Conservation (phyloP, 2,329 filamentous ascomycete species). For the Xylariaceae sp. region DNA sequence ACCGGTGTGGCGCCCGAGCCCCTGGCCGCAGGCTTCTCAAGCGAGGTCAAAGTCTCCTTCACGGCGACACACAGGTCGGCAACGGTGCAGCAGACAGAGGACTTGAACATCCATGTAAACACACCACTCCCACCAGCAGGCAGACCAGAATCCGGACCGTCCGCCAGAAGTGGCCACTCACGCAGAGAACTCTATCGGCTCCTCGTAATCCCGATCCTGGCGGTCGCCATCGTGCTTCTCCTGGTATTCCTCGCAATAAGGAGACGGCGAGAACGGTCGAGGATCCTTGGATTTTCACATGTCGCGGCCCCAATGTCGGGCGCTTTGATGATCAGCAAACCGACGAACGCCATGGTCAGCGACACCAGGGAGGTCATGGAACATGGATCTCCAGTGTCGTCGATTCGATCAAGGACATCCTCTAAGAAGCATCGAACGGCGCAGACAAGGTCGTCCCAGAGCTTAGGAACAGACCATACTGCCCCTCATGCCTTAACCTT, state of each 20-base stretch:
- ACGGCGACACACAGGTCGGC: slow-evolving; percentile 22
- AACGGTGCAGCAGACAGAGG: slow-evolving; percentile 21
- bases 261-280: slow-evolving; percentile 20
- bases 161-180: slow-evolving; percentile 10
- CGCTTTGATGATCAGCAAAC: slow-evolving; percentile 22
- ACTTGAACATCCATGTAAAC: slow-evolving; percentile 20
- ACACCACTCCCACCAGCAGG: slow-evolving; percentile 9
- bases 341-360: slow-evolving; percentile 15
- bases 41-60: slow-evolving; percentile 18
- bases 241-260: slow-evolving; percentile 21
- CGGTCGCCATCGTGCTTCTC: slow-evolving; percentile 19
- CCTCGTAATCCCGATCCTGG: slow-evolving; percentile 23
- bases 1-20: slow-evolving; percentile 24
- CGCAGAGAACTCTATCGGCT: slow-evolving; percentile 25
- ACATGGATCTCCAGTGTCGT: slow-evolving; percentile 11
- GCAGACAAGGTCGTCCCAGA: slow-evolving; percentile 12
- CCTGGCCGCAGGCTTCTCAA: slow-evolving; percentile 4
- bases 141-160: slow-evolving; percentile 4
- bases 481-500: slow-evolving; percentile 21
- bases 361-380: slow-evolving; percentile 20
- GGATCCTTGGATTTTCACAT: slow-evolving; percentile 17
- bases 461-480: slow-evolving; percentile 8
- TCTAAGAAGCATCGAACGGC: slow-evolving; percentile 15
- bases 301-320: slow-evolving; percentile 29
- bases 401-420: slow-evolving; percentile 2